Percentiles rank a stretch among this genome's conserved stretches.
phyloP scores from a whole-genome alignment of 805 yeast genomes.

The Ogataea siamensis region DNA sequence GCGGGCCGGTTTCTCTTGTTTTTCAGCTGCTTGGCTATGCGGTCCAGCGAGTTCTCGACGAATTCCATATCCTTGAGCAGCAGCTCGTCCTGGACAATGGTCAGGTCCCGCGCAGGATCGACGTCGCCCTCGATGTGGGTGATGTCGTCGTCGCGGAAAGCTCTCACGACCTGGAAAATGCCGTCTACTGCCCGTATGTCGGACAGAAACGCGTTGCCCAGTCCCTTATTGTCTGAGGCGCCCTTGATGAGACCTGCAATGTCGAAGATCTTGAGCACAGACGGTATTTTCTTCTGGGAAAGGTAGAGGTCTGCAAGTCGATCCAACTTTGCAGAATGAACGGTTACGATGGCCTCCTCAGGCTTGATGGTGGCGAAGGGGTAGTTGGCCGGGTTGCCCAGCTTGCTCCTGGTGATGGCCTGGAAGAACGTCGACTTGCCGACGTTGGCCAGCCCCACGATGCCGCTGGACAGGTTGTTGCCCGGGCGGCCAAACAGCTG shows the following conservation, averaged over 20 bases:
- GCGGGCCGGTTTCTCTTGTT: constrained; percentile 84
- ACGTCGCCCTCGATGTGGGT: constrained; percentile 65
- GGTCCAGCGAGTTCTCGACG: constrained; percentile 58
- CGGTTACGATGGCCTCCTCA: constrained; percentile 57
- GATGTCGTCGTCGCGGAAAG: constrained; percentile 61
- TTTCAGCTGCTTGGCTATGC: constrained; percentile 73
- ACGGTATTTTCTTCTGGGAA: constrained; percentile 51
- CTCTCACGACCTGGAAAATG: constrained; percentile 65
- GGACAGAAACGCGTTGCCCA: constrained; percentile 70
- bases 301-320: constrained; percentile 45
- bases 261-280: constrained; percentile 58
- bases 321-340: constrained; percentile 50
- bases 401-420: constrained; percentile 56
- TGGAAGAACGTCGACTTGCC: constrained; percentile 59
- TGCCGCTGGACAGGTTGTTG: constrained; percentile 41
- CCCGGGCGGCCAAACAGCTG: constrained; percentile 35
- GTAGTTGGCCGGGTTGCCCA: constrained; percentile 68
- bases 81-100: constrained; percentile 63
- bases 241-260: constrained; percentile 71
- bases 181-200: constrained; percentile 74
- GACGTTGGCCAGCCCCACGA: constrained; percentile 66
- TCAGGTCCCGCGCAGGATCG: constrained; percentile 62
- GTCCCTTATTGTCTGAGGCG: constrained; percentile 63
- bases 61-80: constrained; percentile 65
- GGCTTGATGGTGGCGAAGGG: constrained; percentile 80